These are phyloP conservation scores for Mycena latifolia DNA, from an alignment of 768 basidiomycete genomes.

Conservation along the genomic window DNA sequence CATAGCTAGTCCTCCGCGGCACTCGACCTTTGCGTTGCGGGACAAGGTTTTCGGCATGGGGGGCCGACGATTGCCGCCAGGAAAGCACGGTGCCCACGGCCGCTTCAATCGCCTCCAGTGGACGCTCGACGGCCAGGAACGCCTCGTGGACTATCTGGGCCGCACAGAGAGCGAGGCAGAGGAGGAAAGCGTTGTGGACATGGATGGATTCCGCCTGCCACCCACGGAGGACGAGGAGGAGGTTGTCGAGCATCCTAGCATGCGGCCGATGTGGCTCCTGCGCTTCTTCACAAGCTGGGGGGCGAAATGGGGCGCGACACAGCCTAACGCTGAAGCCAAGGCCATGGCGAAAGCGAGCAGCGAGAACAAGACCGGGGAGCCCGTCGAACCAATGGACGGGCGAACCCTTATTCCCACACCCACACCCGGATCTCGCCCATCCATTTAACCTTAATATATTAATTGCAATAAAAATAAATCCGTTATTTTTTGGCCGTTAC, in stretches of 20 bases:
- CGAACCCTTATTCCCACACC: conserved; percentile 2
- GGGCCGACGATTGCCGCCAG: conserved; percentile 59
- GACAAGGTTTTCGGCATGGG: conserved; percentile 78
- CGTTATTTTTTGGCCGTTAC: conserved; percentile 54
- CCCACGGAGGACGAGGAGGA: conserved; percentile 64
- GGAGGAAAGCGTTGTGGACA: conserved; percentile 64
- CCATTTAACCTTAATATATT: conserved; percentile 35
- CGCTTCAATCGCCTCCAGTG: conserved; percentile 76
- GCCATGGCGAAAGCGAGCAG: conserved; percentile 2
- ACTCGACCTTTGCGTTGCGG: conserved; percentile 73
- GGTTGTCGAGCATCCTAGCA: conserved; percentile 66
- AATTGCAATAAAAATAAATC: conserved; percentile 42
- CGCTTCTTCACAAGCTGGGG: conserved; percentile 85
- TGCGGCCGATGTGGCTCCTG: conserved; percentile 84
- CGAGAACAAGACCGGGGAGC: background rate
- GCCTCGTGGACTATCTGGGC: conserved; percentile 75
- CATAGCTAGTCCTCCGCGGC: conserved; percentile 68
- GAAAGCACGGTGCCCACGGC: conserved; percentile 69
- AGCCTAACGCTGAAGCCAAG: conserved; percentile 19
- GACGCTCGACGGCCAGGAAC: conserved; percentile 72
- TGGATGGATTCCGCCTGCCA: conserved; percentile 39
- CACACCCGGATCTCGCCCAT: conserved; percentile 4
- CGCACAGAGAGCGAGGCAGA: conserved; percentile 83
- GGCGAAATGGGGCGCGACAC: conserved; percentile 65
- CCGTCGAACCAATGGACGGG: background rate